Percentiles rank a stretch among this genome's conserved stretches.
Conservation (phyloP, 2,329 filamentous ascomycete genomes). For the Lojkania enalia region DNA sequence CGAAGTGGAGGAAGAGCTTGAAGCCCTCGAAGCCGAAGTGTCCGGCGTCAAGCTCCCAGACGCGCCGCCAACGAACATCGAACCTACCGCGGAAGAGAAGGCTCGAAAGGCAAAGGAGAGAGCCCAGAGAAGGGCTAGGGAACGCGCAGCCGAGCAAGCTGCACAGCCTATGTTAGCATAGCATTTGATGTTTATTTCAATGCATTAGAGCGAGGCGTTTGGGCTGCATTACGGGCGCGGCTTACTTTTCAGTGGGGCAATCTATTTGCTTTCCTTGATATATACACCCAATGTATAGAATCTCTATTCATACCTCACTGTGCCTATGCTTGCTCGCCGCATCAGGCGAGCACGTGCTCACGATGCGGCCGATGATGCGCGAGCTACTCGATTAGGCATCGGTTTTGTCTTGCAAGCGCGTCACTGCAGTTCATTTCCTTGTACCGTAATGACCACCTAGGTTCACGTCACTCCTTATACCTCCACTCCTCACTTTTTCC, state of each 20-base stretch:
- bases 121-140: slow-evolving; percentile 36
- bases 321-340: no score
- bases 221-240: slow-evolving; percentile 1
- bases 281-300: neutral
- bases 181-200: slow-evolving; percentile 1
- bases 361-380: slow-evolving; percentile 13
- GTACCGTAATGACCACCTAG: neutral
- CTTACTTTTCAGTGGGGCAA: neutral
- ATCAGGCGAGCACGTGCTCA: slow-evolving; percentile 31
- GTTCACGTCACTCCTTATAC: neutral
- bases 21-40: slow-evolving; percentile 72
- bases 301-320: no score
- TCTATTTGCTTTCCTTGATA: neutral
- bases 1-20: slow-evolving; percentile 94
- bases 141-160: slow-evolving; percentile 36
- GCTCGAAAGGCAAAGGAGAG: slow-evolving; percentile 36
- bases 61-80: slow-evolving; percentile 40
- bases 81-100: slow-evolving; percentile 34
- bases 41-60: slow-evolving; percentile 47
- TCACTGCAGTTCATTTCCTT: slow-evolving; percentile 4
- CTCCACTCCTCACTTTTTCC: neutral
- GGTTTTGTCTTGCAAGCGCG: slow-evolving; percentile 11
- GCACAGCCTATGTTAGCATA: slow-evolving; percentile 45
- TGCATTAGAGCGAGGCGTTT: slow-evolving; percentile 43
- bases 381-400: slow-evolving; percentile 6